These are phyloP conservation scores for Stramenopiles sp. DNA, from an alignment of 352 stramenopile species.

Conservation along the genomic window DNA sequence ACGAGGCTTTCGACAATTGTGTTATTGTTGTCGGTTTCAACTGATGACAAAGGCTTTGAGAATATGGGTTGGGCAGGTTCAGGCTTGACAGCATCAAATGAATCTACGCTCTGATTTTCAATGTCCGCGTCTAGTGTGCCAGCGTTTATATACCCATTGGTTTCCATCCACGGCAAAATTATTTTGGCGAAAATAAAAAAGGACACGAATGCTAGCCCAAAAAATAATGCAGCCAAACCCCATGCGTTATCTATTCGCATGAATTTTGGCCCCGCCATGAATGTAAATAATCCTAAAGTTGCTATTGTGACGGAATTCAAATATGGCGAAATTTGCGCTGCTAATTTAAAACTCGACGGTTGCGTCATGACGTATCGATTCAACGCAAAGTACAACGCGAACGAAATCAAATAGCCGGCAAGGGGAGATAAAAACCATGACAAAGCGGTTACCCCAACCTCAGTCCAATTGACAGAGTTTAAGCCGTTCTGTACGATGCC, in stretches of 20 bases:
- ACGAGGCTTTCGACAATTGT: too few species aligned
- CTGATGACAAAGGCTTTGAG: not conserved
- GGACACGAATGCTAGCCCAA: not conserved
- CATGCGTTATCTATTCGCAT: not conserved
- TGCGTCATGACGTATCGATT: not conserved
- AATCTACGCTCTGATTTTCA: too few species aligned
- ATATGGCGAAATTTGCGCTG: not conserved
- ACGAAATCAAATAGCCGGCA: not conserved
- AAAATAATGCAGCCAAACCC: not conserved
- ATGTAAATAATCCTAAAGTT: not conserved
- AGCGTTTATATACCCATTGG: not conserved
- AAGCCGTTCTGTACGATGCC: not conserved
- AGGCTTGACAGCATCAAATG: not conserved
- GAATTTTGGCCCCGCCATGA: not conserved
- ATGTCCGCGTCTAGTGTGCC: not conserved
- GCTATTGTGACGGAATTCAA: not conserved
- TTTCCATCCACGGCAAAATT: not conserved
- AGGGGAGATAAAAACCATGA: not conserved
- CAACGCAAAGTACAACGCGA: not conserved
- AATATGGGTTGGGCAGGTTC: not conserved
- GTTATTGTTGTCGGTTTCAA: not conserved
- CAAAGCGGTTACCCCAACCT: not conserved
- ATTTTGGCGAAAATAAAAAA: not conserved
- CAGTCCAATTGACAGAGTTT: not conserved
- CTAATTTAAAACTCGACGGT: not conserved